These are phyloP conservation scores for Nyctanthes arbortristis DNA, from an alignment of 257 asterid genomes.

Conservation along the genomic window DNA sequence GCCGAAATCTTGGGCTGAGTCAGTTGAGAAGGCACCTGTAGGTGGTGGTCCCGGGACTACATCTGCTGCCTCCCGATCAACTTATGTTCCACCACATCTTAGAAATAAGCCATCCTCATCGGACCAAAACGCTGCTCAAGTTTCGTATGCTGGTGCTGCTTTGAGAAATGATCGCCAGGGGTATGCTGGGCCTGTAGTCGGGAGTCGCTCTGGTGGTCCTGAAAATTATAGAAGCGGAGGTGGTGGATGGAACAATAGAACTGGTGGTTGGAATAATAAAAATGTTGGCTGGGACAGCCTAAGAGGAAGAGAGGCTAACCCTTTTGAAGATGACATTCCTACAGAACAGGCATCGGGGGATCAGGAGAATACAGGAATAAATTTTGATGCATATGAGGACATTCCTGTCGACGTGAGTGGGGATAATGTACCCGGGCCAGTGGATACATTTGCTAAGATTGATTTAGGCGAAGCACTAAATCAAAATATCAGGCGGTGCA, in stretches of 20 bases:
- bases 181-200: constrained; percentile 38
- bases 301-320: constrained; percentile 21
- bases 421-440: constrained; percentile 24
- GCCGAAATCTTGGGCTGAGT: constrained; percentile 90
- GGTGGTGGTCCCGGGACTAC: constrained; percentile 43
- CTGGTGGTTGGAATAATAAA: constrained; percentile 18
- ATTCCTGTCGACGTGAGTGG: constrained; percentile 33
- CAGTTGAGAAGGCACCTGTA: constrained; percentile 55
- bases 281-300: constrained; percentile 18
- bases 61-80: constrained; percentile 40
- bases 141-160: constrained; percentile 44
- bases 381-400: constrained; percentile 31
- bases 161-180: constrained; percentile 43
- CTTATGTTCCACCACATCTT: constrained; percentile 89
- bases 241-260: constrained; percentile 8
- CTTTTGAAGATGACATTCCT: constrained; percentile 1
- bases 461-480: constrained; percentile 23
- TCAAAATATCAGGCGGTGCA: constrained; percentile 26
- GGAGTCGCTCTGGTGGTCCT: not conserved
- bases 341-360: not conserved
- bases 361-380: constrained; percentile 21
- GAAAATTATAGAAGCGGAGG: constrained; percentile 6
- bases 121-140: constrained; percentile 42
- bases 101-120: constrained; percentile 67
- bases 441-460: constrained; percentile 30